Conservation (phyloP, 441 rosid genomes). For the Populus trichocarpa region DNA sequence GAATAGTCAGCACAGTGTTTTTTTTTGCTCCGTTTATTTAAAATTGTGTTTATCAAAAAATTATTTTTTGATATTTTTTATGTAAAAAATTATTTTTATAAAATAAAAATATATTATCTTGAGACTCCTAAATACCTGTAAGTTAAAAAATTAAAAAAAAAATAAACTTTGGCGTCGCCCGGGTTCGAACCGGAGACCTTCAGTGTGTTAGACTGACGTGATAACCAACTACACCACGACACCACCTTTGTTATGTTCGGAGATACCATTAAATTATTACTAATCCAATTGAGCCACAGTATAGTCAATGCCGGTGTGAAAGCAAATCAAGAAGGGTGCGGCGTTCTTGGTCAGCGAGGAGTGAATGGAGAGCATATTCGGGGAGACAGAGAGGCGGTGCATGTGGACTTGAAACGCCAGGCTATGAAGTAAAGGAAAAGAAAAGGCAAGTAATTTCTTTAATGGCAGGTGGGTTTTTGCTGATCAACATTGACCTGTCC, state of each 20-base stretch:
- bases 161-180: constrained; percentile 61
- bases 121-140: no score
- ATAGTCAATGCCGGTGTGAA: neutral
- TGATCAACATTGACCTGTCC: constrained; percentile 13
- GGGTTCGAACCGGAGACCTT: constrained; percentile 91
- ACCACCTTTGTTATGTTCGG: neutral
- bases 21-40: no score
- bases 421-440: neutral
- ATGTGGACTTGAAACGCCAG: neutral
- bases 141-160: no score
- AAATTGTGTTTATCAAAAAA: no score
- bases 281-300: no score
- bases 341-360: neutral
- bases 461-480: constrained; percentile 12
- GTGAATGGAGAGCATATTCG: neutral
- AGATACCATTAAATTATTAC: no score
- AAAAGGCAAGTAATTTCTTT: neutral
- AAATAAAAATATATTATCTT: no score
- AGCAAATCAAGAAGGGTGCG: neutral
- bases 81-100: no score
- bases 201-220: constrained; percentile 99
- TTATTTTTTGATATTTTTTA: no score
- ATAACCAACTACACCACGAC: constrained; percentile 99
- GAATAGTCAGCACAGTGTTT: no score
- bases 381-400: neutral